These are phyloP conservation scores for Fraxinus sp. DNA, from an alignment of 305 asterid species.

Conservation along the genomic window DNA sequence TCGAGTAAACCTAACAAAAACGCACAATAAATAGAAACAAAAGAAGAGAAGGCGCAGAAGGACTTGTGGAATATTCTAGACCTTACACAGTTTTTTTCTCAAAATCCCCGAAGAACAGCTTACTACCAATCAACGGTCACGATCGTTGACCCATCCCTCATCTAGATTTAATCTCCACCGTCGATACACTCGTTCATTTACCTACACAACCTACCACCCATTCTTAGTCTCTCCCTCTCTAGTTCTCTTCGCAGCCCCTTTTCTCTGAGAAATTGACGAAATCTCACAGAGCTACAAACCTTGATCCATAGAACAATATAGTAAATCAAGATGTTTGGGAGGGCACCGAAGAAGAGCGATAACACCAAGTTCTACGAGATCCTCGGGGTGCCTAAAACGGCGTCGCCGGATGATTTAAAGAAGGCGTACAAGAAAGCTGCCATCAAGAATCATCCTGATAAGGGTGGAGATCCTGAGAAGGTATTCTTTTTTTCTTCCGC, in stretches of 20 bases:
- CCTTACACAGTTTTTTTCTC: constrained; percentile 11
- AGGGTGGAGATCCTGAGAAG: constrained; percentile 96
- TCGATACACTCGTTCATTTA: neutral
- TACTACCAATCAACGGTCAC: constrained; percentile 19
- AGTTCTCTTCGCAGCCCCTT: neutral
- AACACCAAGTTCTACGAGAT: constrained; percentile 66
- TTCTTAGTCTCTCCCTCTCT: neutral
- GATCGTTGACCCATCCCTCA: neutral
- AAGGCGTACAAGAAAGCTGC: constrained; percentile 89
- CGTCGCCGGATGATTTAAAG: constrained; percentile 74
- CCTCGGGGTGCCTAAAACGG: constrained; percentile 74
- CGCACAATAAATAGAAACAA: neutral
- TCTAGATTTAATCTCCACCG: constrained; percentile 26
- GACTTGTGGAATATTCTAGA: constrained; percentile 29
- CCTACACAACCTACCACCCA: neutral
- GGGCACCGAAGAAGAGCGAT: constrained; percentile 77
- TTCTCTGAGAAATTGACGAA: neutral
- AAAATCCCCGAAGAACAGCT: neutral
- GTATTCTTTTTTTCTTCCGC: constrained; percentile 26
- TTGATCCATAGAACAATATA: neutral
- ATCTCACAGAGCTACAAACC: neutral
- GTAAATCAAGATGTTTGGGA: constrained; percentile 62
- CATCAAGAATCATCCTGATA: constrained; percentile 88
- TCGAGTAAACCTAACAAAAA: too few relatives aligned
- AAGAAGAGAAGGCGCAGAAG: neutral